phyloP scores from a whole-genome alignment of 768 basidiomycete genomes.

The Tulasnella sp. region DNA sequence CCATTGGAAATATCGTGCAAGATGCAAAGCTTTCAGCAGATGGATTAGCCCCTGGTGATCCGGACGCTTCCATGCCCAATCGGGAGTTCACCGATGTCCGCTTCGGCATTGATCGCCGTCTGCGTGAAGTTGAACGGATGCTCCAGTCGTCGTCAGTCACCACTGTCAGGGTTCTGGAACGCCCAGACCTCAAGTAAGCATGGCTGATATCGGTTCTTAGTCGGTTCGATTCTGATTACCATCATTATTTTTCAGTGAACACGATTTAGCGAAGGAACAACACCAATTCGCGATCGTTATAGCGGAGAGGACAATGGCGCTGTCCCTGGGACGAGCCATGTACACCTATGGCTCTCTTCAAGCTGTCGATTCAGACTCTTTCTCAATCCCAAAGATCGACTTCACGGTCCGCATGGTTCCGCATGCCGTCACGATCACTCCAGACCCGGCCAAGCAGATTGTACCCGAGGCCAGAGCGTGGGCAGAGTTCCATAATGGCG shows the following conservation, averaged over 20 bases:
- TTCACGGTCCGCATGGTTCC: slow-evolving; percentile 75
- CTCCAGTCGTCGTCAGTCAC: slow-evolving; percentile 79
- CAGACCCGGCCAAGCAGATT: slow-evolving; percentile 59
- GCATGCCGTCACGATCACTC: slow-evolving; percentile 66
- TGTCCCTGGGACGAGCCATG: slow-evolving; percentile 88
- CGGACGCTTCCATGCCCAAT: slow-evolving; percentile 42
- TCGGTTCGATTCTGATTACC: slow-evolving; percentile 27
- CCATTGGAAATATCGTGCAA: slow-evolving; percentile 35
- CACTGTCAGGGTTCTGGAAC: slow-evolving; percentile 64
- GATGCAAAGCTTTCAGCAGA: slow-evolving; percentile 33
- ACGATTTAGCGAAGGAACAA: slow-evolving; percentile 84
- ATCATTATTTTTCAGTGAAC: slow-evolving; percentile 60
- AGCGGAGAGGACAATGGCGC: slow-evolving; percentile 84
- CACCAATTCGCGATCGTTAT: slow-evolving; percentile 79
- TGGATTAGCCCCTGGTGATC: slow-evolving; percentile 9
- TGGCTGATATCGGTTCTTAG: background rate
- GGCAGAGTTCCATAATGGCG: slow-evolving; percentile 99
- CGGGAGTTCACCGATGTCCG: slow-evolving; percentile 80
- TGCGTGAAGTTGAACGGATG: slow-evolving; percentile 92
- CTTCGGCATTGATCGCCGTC: slow-evolving; percentile 84
- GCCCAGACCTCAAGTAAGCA: slow-evolving; percentile 70
- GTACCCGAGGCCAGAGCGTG: slow-evolving; percentile 73
- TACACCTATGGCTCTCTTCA: slow-evolving; percentile 87
- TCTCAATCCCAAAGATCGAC: slow-evolving; percentile 78
- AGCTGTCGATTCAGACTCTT: slow-evolving; percentile 75